A percentile compares a stretch with the other conserved stretches of the same genome.
These are phyloP conservation scores for Cladobotryum mycophilum DNA, from an alignment of 2,329 filamentous ascomycete species.

Conservation along the genomic window DNA sequence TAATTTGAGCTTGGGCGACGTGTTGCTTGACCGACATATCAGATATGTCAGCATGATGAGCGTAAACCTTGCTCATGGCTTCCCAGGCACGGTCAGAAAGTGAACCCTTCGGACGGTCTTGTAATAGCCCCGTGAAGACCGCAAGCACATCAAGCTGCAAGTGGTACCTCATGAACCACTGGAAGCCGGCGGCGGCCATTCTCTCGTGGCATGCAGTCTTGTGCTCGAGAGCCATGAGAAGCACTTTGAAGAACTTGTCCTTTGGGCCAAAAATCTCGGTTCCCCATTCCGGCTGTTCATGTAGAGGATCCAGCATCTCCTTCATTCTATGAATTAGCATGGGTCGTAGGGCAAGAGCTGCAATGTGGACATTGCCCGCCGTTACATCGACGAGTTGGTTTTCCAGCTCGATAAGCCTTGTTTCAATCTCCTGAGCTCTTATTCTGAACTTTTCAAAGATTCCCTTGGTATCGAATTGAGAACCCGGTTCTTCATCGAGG, in stretches of 20 bases:
- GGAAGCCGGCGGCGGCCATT: slow-evolving; percentile 40
- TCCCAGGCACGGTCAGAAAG: slow-evolving; percentile 50
- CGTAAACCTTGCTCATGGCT: slow-evolving; percentile 40
- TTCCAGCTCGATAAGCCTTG: slow-evolving; percentile 39
- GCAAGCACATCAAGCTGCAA: slow-evolving; percentile 52
- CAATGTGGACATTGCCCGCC: slow-evolving; percentile 46
- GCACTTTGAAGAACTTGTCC: slow-evolving; percentile 51
- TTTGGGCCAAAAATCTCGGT: slow-evolving; percentile 42
- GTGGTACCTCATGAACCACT: slow-evolving; percentile 49
- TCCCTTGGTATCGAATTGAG: slow-evolving; percentile 9
- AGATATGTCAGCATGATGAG: slow-evolving; percentile 44
- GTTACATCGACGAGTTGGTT: slow-evolving; percentile 43
- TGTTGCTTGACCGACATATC: slow-evolving; percentile 42
- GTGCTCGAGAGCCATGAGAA: slow-evolving; percentile 43
- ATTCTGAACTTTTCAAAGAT: slow-evolving; percentile 35
- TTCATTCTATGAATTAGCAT: slow-evolving; percentile 45
- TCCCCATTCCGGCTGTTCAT: slow-evolving; percentile 42
- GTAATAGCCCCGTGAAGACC: slow-evolving; percentile 50
- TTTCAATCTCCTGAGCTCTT: slow-evolving; percentile 37
- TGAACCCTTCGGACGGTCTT: slow-evolving; percentile 39
- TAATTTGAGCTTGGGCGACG: slow-evolving; percentile 38
- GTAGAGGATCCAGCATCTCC: slow-evolving; percentile 41
- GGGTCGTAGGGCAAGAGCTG: slow-evolving; percentile 41
- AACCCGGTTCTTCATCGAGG: slow-evolving; percentile 22
- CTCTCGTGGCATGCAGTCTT: slow-evolving; percentile 38